Evolutionary conservation across 805 yeast species (phyloP).

Genomic region (Hanseniaspora jakobsenii): DNA sequence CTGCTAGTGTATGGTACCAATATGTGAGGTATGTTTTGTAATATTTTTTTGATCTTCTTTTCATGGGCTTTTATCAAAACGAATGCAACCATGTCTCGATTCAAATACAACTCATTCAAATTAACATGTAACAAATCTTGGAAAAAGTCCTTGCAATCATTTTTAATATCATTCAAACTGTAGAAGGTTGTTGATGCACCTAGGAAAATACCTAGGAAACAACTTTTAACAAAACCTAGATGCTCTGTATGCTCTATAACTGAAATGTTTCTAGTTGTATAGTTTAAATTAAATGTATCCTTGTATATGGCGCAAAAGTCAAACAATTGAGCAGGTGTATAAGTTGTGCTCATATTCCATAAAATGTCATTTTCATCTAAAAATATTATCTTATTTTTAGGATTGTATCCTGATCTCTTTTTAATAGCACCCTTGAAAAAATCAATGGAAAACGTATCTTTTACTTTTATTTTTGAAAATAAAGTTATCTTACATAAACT

Average conservation of each 20-base stretch:
- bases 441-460: constrained; percentile 19
- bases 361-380: constrained; percentile 23
- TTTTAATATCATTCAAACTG: constrained; percentile 64
- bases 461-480: constrained; percentile 26
- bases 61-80: constrained; percentile 58
- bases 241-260: constrained; percentile 78
- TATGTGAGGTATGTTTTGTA: constrained; percentile 55
- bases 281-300: constrained; percentile 77
- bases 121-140: constrained; percentile 59
- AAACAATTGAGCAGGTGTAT: constrained; percentile 51
- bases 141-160: constrained; percentile 61
- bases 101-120: constrained; percentile 75
- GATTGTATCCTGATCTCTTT: constrained; percentile 19
- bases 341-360: constrained; percentile 23
- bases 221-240: constrained; percentile 79
- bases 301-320: constrained; percentile 79
- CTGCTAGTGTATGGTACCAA: constrained; percentile 72
- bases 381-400: constrained; percentile 27
- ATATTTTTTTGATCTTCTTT: constrained; percentile 18
- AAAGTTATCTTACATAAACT: constrained; percentile 25
- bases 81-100: constrained; percentile 69
- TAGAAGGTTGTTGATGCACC: constrained; percentile 79
- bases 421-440: constrained; percentile 19
- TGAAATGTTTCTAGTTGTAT: constrained; percentile 63
- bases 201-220: constrained; percentile 66